Base-by-base conservation (phyloP, 116 monocot genomes). In the Thalassia testudinum region DNA sequence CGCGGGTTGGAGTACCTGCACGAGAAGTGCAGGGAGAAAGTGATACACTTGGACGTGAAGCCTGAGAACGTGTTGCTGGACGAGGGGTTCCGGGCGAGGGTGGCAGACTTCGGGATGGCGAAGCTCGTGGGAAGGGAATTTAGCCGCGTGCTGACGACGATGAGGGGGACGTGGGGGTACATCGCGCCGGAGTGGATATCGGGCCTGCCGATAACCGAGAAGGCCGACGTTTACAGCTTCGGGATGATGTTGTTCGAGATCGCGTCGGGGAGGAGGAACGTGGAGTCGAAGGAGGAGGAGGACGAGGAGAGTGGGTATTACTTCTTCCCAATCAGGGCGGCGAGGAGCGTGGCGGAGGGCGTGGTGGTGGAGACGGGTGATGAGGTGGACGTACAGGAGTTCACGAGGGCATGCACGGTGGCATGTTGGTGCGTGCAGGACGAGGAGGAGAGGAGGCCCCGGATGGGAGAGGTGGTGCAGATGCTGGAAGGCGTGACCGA, bases 351-450 rank as follows among this genome's bases (percentile, higher is more conserved):
- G 0, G 48, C 21, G 1, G 43, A 58, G 42, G 66, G 70, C 0
- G 62, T 3, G 45, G 19, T 6, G 18, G 19, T 6, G 45, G 15
- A 20, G 4, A 13, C 50, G 0, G 18, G 45, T 3, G 15, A 4
- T 2, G 19, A 20, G 45, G 45, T 24, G 54, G 42, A 63, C 38
- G 14, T 37, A 53, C 66, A 54, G 37, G 70, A 71, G 43, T 30
- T 71, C 14, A 47, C 11, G 13, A 71, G 62, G 22, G 58, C 40
- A 21, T 62, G 66, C 24, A 76, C 43, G 52, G 71, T 71, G 50
- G 76, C 70, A n/a, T 70, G 53, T 24, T 76, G 76, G 76, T 71
- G 76, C 62, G 69, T 76, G 58, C 76, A 76, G 55, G 76, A 70
- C 42, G 20, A 40, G 17, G 76, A 54, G 59, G 24, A 21, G 40